Percentiles rank a stretch among this genome's conserved stretches.
These are phyloP conservation scores for Phytophthora tentaculata DNA, from an alignment of 352 stramenopile species.

Conservation along the genomic window DNA sequence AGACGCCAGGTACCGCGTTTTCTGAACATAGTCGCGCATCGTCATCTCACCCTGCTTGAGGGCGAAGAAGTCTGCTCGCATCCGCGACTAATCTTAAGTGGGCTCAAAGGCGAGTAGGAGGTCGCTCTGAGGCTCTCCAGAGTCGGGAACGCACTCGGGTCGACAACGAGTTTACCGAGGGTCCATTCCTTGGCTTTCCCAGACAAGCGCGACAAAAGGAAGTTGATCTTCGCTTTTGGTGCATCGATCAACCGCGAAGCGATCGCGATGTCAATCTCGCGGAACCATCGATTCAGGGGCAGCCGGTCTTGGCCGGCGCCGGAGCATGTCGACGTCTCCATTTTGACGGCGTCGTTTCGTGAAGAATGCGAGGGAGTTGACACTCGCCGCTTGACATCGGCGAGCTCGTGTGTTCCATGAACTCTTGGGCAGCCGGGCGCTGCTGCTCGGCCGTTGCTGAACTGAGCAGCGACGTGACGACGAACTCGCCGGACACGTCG, in stretches of 20 bases:
- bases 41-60: neutral
- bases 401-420: neutral
- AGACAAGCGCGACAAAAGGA: neutral
- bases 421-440: neutral
- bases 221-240: neutral
- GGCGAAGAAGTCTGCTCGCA: neutral
- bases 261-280: slow-evolving; percentile 4
- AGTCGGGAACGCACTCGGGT: neutral
- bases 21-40: neutral
- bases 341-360: neutral
- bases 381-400: neutral
- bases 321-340: neutral
- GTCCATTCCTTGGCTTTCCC: neutral
- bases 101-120: neutral
- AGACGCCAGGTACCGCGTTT: neutral
- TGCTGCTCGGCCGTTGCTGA: neutral
- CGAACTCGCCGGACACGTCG: neutral
- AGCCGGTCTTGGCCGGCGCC: neutral
- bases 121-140: neutral
- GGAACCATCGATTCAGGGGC: neutral
- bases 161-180: neutral
- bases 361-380: neutral
- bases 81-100: neutral
- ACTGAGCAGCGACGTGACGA: slow-evolving; percentile 1
- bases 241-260: neutral